Evolutionary conservation across 352 stramenopile genomes (phyloP).

Genomic region (Elongisporangium anandrum): DNA sequence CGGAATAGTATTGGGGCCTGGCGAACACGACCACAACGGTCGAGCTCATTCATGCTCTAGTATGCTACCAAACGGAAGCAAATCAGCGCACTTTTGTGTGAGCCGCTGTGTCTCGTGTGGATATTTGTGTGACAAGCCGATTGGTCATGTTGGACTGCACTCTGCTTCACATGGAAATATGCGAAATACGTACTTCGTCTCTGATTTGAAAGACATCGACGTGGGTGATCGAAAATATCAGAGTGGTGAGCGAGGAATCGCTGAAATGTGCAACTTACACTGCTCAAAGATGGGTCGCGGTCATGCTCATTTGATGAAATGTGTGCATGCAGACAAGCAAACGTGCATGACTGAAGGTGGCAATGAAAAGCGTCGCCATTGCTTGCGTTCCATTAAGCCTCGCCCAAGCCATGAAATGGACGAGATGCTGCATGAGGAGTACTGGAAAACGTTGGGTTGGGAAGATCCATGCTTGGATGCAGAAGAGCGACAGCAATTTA

Average conservation of each 20-base stretch:
- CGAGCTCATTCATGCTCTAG: slow-evolving; percentile 18
- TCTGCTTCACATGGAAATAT: slow-evolving; percentile 46
- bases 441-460: slow-evolving; percentile 46
- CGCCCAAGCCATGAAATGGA: slow-evolving; percentile 20
- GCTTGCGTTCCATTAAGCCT: slow-evolving; percentile 14
- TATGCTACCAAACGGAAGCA: neutral
- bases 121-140: slow-evolving; percentile 38
- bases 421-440: slow-evolving; percentile 38
- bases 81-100: slow-evolving; percentile 22
- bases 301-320: slow-evolving; percentile 44
- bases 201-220: slow-evolving; percentile 14
- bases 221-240: slow-evolving; percentile 22
- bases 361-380: slow-evolving; percentile 24
- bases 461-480: slow-evolving; percentile 36
- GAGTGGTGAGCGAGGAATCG: slow-evolving; percentile 25
- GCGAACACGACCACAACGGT: slow-evolving; percentile 12
- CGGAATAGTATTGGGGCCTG: slow-evolving; percentile 13
- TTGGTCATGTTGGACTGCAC: slow-evolving; percentile 28
- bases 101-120: slow-evolving; percentile 26
- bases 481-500: slow-evolving; percentile 20
- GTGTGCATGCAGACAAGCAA: slow-evolving; percentile 8
- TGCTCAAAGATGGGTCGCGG: slow-evolving; percentile 36
- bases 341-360: slow-evolving; percentile 15
- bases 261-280: slow-evolving; percentile 51
- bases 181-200: slow-evolving; percentile 38